Percentiles rank a stretch among this genome's conserved stretches.
phyloP scores from a whole-genome alignment of 2,329 filamentous ascomycete species.

The Cordyceps pruinosa region DNA sequence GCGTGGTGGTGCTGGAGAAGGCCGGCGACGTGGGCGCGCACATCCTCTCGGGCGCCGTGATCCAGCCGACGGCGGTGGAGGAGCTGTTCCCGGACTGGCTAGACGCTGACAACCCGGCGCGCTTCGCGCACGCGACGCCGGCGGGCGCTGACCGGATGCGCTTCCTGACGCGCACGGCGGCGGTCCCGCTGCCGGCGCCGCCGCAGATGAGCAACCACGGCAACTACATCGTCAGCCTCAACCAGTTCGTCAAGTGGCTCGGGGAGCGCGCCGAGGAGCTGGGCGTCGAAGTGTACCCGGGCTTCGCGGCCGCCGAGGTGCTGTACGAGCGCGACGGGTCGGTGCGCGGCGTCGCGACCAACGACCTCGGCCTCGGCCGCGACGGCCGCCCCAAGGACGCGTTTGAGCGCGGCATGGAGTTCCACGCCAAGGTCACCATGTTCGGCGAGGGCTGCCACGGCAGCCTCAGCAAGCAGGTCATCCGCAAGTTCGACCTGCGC shows the following conservation, averaged over 20 bases:
- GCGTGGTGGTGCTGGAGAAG: constrained; percentile 89
- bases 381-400: constrained; percentile 79
- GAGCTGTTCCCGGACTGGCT: constrained; percentile 94
- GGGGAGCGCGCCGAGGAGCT: constrained; percentile 94
- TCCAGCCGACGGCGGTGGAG: constrained; percentile 80
- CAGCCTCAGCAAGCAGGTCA: constrained; percentile 88
- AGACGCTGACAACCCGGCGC: constrained; percentile 75
- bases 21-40: constrained; percentile 91
- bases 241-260: constrained; percentile 92
- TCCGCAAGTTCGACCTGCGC: constrained; percentile 87
- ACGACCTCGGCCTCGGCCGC: constrained; percentile 79
- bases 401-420: constrained; percentile 97
- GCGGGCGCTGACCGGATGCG: constrained; percentile 83
- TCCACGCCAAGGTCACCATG: constrained; percentile 84
- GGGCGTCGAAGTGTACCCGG: constrained; percentile 92
- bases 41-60: constrained; percentile 90
- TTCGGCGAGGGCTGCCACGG: constrained; percentile 95
- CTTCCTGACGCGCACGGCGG: constrained; percentile 75
- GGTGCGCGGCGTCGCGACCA: constrained; percentile 90
- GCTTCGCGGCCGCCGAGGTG: constrained; percentile 90
- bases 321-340: constrained; percentile 81
- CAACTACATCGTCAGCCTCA: constrained; percentile 95
- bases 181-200: constrained; percentile 77
- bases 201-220: constrained; percentile 98
- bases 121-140: constrained; percentile 82